Evolutionary conservation across 1,284 basidiomycete genomes (phyloP).

Genomic region (Pseudozyma sp.): DNA sequence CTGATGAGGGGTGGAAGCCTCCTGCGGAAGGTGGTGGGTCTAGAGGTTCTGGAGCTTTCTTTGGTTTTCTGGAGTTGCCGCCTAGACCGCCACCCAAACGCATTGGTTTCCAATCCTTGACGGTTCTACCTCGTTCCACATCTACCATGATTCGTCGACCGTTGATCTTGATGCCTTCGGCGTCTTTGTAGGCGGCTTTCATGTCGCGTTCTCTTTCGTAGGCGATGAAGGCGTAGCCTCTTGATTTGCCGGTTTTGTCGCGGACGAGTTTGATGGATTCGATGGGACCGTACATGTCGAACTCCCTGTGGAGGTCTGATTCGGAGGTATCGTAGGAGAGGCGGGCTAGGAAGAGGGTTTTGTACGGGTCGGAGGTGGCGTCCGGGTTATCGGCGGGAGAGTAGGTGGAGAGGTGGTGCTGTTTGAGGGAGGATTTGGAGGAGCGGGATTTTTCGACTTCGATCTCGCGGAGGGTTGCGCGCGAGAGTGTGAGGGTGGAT

Average conservation of each 20-base stretch:
- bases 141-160: conserved; percentile 95
- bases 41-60: conserved; percentile 39
- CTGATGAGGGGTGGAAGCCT: conserved; percentile 44
- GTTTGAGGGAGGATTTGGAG: conserved; percentile 32
- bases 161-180: conserved; percentile 95
- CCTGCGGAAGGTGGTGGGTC: conserved; percentile 11
- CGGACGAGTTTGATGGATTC: conserved; percentile 90
- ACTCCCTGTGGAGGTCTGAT: conserved; percentile 89
- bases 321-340: conserved; percentile 89
- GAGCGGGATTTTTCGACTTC: conserved; percentile 40
- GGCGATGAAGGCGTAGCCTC: conserved; percentile 96
- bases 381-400: conserved; percentile 90
- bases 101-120: conserved; percentile 97
- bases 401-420: conserved; percentile 68
- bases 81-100: conserved; percentile 94
- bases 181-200: conserved; percentile 97
- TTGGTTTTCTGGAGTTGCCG: conserved; percentile 75
- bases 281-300: conserved; percentile 93
- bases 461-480: conserved; percentile 53
- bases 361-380: conserved; percentile 97
- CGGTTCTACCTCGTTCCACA: conserved; percentile 96
- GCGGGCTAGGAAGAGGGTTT: conserved; percentile 95
- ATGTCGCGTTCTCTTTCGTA: conserved; percentile 98
- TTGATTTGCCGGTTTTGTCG: conserved; percentile 81
- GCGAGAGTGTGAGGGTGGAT: conserved; percentile 38